Evolutionary conservation across 2,329 filamentous ascomycete species (phyloP).

Genomic region (Onygena corvina): DNA sequence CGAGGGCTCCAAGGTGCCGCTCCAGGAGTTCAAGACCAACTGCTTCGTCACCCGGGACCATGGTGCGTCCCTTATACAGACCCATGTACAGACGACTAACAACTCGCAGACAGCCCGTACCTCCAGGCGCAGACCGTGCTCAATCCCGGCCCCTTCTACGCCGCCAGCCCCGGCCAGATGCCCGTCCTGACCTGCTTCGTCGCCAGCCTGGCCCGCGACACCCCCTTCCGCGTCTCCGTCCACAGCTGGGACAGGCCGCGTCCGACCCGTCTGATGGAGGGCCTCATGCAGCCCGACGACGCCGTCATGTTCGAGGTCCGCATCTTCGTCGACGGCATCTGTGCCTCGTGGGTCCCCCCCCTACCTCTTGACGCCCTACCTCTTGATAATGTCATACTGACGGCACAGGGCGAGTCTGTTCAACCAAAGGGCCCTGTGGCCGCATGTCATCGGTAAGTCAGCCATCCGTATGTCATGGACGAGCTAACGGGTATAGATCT

Average conservation of each 20-base stretch:
- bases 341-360: slow-evolving; percentile 44
- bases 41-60: slow-evolving; percentile 54
- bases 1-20: slow-evolving; percentile 51
- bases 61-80: slow-evolving; percentile 19
- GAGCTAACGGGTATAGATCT: slow-evolving; percentile 21
- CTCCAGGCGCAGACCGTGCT: slow-evolving; percentile 36
- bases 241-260: slow-evolving; percentile 58
- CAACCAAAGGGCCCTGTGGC: slow-evolving; percentile 41
- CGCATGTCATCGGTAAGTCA: slow-evolving; percentile 40
- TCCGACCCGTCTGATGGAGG: slow-evolving; percentile 46
- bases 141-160: slow-evolving; percentile 19
- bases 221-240: slow-evolving; percentile 58
- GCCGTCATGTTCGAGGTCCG: slow-evolving; percentile 52
- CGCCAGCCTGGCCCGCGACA: slow-evolving; percentile 48
- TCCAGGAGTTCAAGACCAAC: slow-evolving; percentile 70
- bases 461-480: not conserved
- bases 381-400: not conserved
- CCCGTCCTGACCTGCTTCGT: slow-evolving; percentile 61
- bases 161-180: slow-evolving; percentile 30
- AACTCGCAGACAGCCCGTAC: slow-evolving; percentile 40
- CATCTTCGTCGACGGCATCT: slow-evolving; percentile 55
- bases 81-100: slow-evolving; percentile 10
- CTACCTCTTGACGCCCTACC: not conserved
- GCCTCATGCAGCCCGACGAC: slow-evolving; percentile 46
- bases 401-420: slow-evolving; percentile 44